Percentiles rank a stretch among this genome's conserved stretches.
Evolutionary conservation across 805 yeast species (phyloP).

Genomic region (Wickerhamomyces chambardii): DNA sequence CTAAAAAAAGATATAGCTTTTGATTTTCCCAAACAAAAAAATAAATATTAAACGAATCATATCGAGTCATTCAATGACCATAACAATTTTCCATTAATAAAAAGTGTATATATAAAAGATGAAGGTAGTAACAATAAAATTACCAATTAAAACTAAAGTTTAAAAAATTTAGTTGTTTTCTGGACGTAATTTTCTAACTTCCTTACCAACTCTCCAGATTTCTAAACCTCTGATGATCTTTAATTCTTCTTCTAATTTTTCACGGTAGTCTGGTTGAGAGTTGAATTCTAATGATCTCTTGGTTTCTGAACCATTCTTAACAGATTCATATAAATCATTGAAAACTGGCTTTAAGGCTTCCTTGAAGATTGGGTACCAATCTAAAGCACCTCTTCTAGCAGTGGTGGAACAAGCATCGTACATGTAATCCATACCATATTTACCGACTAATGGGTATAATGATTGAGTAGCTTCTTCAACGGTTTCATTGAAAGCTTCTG

Average conservation of each 20-base stretch:
- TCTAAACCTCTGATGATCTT: constrained; percentile 92
- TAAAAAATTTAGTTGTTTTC: constrained; percentile 77
- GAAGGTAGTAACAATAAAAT: constrained; percentile 1
- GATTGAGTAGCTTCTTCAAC: constrained; percentile 99
- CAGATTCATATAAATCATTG: constrained; percentile 91
- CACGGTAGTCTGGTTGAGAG: constrained; percentile 98
- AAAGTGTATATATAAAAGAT: constrained; percentile 5
- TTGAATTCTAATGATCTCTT: constrained; percentile 97
- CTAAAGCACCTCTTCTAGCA: constrained; percentile 99
- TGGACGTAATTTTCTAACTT: constrained; percentile 99
- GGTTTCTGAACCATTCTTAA: constrained; percentile 95
- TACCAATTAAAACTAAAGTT: too few relatives aligned
- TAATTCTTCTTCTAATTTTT: constrained; percentile 88
- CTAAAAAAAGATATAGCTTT: constrained; percentile 10
- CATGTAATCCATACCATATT: constrained; percentile 99
- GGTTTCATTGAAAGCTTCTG: constrained; percentile 99
- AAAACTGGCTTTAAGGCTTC: constrained; percentile 98
- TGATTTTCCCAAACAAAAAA: constrained; percentile 11
- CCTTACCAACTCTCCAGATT: constrained; percentile 99
- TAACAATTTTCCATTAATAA: constrained; percentile 9
- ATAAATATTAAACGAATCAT: constrained; percentile 3
- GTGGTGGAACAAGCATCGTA: constrained; percentile 99
- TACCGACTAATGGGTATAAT: constrained; percentile 96
- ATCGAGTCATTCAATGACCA: constrained; percentile 21
- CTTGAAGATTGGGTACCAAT: constrained; percentile 99